Evolutionary conservation across 2,329 filamentous ascomycete species (phyloP).

Genomic region (Ustilaginoidea virens): DNA sequence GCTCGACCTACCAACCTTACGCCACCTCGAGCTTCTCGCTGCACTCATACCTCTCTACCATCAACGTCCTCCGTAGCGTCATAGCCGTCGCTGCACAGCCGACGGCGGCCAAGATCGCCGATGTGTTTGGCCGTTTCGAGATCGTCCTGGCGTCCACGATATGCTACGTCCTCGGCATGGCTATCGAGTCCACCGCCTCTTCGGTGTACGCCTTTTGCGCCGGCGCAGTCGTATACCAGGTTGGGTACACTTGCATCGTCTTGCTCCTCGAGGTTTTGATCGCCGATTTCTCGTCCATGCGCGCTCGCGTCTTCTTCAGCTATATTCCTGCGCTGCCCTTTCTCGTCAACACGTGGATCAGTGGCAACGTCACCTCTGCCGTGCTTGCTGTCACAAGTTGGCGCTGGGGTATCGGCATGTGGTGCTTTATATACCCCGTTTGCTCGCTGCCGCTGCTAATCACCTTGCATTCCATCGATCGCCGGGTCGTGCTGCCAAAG

Average conservation of each 20-base stretch:
- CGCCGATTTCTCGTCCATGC: slow-evolving; percentile 43
- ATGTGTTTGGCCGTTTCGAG: slow-evolving; percentile 46
- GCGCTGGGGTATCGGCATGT: slow-evolving; percentile 52
- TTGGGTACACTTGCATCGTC: slow-evolving; percentile 42
- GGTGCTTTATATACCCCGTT: slow-evolving; percentile 43
- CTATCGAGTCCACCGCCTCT: slow-evolving; percentile 34
- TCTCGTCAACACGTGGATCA: slow-evolving; percentile 48
- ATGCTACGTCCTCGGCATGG: slow-evolving; percentile 38
- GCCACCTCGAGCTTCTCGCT: slow-evolving; percentile 34
- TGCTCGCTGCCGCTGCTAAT: slow-evolving; percentile 37
- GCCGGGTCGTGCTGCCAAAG: slow-evolving; percentile 5
- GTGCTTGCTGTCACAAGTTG: slow-evolving; percentile 36
- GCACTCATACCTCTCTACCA: slow-evolving; percentile 42
- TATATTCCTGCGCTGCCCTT: slow-evolving; percentile 46
- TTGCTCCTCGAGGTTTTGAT: slow-evolving; percentile 45
- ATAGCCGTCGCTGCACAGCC: slow-evolving; percentile 43
- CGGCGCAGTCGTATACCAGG: slow-evolving; percentile 39
- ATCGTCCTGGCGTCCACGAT: slow-evolving; percentile 37
- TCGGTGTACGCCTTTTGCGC: slow-evolving; percentile 34
- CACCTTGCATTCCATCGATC: slow-evolving; percentile 20
- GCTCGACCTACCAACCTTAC: slow-evolving; percentile 36
- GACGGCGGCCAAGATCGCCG: slow-evolving; percentile 45
- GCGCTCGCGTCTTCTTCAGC: slow-evolving; percentile 44
- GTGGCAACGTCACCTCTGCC: slow-evolving; percentile 36
- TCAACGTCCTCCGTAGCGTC: slow-evolving; percentile 41